Evolutionary conservation across 192 early-diverging fungal genomes (phyloP).

Genomic region (Helicostylum pulchrum): DNA sequence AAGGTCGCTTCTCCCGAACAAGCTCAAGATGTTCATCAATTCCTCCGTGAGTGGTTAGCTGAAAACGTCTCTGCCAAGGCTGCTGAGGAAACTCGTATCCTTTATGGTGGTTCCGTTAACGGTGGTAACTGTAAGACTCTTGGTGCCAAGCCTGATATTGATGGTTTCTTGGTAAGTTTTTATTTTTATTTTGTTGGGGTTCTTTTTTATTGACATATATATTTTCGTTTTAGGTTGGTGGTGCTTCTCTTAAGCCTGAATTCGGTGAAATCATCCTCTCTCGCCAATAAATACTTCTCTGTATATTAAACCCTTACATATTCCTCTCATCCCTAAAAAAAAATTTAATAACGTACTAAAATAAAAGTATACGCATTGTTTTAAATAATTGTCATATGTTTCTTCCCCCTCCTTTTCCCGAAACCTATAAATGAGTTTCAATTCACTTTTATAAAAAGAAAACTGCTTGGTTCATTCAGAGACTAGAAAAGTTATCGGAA

Average conservation of each 20-base stretch:
- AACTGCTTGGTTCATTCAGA: no score
- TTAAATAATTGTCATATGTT: background rate
- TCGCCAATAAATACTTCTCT: conserved; percentile 22
- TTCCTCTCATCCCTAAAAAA: conserved; percentile 5
- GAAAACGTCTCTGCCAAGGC: conserved; percentile 81
- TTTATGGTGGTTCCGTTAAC: conserved; percentile 96
- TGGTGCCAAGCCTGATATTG: conserved; percentile 84
- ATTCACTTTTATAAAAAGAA: no score
- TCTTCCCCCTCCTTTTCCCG: background rate
- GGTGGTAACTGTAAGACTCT: conserved; percentile 60
- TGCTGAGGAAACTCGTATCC: conserved; percentile 87
- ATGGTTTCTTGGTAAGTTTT: conserved; percentile 86
- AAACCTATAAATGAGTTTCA: background rate
- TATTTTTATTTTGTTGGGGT: background rate
- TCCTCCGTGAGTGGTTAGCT: conserved; percentile 84
- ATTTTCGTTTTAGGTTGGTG: conserved; percentile 60
- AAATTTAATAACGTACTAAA: background rate
- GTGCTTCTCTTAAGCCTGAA: conserved; percentile 93
- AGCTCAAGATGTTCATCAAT: conserved; percentile 94
- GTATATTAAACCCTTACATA: background rate
- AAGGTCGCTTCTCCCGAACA: conserved; percentile 94
- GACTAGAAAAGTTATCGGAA: no score
- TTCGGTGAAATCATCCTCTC: conserved; percentile 69
- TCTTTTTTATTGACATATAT: background rate
- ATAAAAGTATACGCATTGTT: background rate